Evolutionary conservation across 2,329 filamentous ascomycete species (phyloP).

Genomic region (Westerdykella aurantiaca): DNA sequence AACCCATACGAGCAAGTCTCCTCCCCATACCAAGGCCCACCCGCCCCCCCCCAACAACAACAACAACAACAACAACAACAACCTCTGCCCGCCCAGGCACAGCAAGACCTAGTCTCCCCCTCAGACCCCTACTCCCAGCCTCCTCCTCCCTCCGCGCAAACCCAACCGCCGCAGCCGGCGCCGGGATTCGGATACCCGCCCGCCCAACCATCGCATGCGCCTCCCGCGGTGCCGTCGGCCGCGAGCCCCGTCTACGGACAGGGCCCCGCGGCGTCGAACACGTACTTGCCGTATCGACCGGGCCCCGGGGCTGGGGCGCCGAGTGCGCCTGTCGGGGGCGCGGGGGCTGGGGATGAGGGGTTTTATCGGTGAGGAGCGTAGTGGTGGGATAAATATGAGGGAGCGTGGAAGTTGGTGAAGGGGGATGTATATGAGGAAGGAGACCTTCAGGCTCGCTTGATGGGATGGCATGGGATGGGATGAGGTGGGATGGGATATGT

Average conservation of each 20-base stretch:
- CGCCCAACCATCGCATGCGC: conserved; percentile 27
- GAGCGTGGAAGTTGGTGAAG: background rate
- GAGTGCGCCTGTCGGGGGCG: conserved; percentile 25
- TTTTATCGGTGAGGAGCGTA: conserved; percentile 13
- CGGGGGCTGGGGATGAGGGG: conserved; percentile 22
- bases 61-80: background rate
- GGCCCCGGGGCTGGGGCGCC: conserved; percentile 12
- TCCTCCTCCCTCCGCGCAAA: conserved; percentile 16
- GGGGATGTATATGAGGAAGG: too few relatives aligned
- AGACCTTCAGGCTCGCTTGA: too few relatives aligned
- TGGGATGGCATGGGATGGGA: too few relatives aligned
- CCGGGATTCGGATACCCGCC: conserved; percentile 27
- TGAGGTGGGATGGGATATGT: too few relatives aligned
- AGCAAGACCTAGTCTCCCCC: conserved; percentile 3
- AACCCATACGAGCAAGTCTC: conserved; percentile 26
- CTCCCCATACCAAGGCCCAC: conserved; percentile 21
- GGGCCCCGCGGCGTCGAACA: conserved; percentile 19
- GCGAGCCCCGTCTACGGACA: background rate
- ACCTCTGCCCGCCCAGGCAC: background rate
- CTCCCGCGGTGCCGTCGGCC: conserved; percentile 22
- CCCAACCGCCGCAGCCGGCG: background rate
- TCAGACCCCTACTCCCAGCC: conserved; percentile 27
- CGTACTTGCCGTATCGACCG: conserved; percentile 33
- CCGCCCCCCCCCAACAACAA: conserved; percentile 10
- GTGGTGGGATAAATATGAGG: background rate